Conservation (phyloP, 2,329 filamentous ascomycete genomes). For the Phialophora verrucosa region DNA sequence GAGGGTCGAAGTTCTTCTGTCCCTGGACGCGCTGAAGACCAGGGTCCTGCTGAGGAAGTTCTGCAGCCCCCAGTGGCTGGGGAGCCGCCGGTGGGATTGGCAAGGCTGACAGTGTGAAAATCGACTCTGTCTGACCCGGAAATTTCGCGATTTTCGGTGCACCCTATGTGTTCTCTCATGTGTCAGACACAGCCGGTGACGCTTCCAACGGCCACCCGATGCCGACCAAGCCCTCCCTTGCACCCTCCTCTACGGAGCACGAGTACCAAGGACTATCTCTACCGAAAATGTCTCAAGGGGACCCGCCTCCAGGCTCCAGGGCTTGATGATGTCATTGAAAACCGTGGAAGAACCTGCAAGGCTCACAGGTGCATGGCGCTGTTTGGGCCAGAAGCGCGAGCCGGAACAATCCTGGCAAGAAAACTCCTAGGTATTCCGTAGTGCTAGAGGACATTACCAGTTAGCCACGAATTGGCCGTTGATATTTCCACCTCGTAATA, state of each 20-base stretch:
- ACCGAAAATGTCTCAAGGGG: background rate
- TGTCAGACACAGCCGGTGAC: background rate
- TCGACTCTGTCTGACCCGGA: background rate
- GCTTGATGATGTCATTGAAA: background rate
- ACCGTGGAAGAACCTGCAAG: slow-evolving; percentile 3
- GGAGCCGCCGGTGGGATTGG: background rate
- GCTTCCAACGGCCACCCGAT: background rate
- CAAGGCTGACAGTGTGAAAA: slow-evolving; percentile 2
- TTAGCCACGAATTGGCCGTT: too few relatives aligned
- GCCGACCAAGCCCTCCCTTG: background rate
- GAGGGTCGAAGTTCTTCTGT: background rate
- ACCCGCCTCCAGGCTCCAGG: background rate
- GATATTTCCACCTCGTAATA: too few relatives aligned
- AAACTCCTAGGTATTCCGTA: too few relatives aligned
- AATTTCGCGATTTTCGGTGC: background rate
- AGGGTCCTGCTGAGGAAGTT: background rate
- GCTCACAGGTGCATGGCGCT: slow-evolving; percentile 10
- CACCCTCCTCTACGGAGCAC: background rate
- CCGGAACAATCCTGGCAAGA: background rate
- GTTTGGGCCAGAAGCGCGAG: background rate
- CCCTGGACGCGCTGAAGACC: slow-evolving; percentile 9
- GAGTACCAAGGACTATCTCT: background rate
- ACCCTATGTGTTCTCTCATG: fast-evolving
- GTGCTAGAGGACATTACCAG: too few relatives aligned
- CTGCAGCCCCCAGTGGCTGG: slow-evolving; percentile 5